These are phyloP conservation scores for Trichoderma endophyticum DNA, from an alignment of 2,329 filamentous ascomycete species.

Conservation along the genomic window DNA sequence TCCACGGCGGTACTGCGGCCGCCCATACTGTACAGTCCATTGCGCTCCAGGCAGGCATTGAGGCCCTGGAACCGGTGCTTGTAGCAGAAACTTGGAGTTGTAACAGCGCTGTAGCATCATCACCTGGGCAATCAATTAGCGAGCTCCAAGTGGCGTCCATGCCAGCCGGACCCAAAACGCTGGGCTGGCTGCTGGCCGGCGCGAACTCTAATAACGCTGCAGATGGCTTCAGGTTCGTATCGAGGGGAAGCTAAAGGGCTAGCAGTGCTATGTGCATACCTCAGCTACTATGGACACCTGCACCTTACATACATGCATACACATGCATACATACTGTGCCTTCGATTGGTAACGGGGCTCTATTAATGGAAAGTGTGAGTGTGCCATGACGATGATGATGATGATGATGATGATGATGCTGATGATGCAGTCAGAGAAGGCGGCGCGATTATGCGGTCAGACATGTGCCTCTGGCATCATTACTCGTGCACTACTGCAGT, in stretches of 20 bases:
- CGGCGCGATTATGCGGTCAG: neutral
- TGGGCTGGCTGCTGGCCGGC: constrained; percentile 7
- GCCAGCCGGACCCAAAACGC: constrained; percentile 12
- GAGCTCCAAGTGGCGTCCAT: neutral
- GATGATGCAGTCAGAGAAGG: neutral
- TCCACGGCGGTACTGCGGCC: neutral
- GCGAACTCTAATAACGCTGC: constrained; percentile 1
- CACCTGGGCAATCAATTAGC: neutral
- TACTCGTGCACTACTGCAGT: neutral
- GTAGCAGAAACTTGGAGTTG: neutral
- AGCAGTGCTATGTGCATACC: neutral
- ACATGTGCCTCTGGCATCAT: neutral
- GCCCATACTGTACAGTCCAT: neutral
- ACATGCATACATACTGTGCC: neutral
- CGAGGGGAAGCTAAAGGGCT: neutral
- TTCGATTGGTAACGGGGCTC: neutral
- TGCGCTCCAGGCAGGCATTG: neutral
- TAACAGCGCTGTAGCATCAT: neutral
- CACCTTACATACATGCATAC: too few relatives aligned
- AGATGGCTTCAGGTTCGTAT: neutral
- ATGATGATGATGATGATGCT: neutral
- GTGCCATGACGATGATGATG: neutral
- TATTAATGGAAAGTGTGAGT: neutral
- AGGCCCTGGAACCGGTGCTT: neutral
- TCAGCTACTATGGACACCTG: too few relatives aligned